A percentile compares a stretch with the other conserved stretches of the same genome.
phyloP scores from a whole-genome alignment of 2,329 filamentous ascomycete species.

The Diaporthe australafricana region DNA sequence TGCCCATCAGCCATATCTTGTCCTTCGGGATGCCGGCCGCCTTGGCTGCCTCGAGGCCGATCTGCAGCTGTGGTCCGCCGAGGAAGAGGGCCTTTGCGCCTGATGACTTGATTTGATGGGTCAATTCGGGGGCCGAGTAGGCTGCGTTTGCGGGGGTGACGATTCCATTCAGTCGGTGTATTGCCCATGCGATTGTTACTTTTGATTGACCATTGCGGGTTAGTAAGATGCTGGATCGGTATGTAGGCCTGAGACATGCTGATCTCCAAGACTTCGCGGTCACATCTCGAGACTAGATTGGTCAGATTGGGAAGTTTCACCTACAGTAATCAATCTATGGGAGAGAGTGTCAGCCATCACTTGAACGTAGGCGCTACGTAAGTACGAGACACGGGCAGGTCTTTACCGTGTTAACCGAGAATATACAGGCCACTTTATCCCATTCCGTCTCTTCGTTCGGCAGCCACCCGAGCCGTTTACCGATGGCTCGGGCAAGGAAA shows the following conservation, averaged over 20 bases:
- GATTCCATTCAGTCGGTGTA: conserved; percentile 80
- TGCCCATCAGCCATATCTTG: conserved; percentile 76
- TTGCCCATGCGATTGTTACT: conserved; percentile 77
- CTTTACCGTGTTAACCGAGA: conserved; percentile 82
- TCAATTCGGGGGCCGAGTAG: conserved; percentile 76
- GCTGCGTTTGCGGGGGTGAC: conserved; percentile 81
- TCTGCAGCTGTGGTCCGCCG: conserved; percentile 73
- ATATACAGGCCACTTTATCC: conserved; percentile 83
- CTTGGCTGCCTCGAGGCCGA: conserved; percentile 72
- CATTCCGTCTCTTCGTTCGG: conserved; percentile 79
- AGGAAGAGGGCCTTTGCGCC: conserved; percentile 79
- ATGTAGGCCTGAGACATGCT: background rate
- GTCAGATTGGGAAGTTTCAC: background rate
- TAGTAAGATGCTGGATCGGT: background rate
- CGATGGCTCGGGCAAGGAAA: conserved; percentile 74
- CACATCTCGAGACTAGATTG: background rate
- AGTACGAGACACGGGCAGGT: background rate
- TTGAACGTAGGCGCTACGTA: background rate
- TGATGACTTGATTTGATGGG: conserved; percentile 78
- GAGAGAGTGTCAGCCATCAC: conserved; percentile 4
- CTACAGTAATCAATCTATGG: conserved; percentile 23
- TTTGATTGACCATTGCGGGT: conserved; percentile 32
- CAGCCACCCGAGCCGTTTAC: conserved; percentile 77
- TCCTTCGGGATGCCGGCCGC: conserved; percentile 71
- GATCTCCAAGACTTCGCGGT: background rate